A percentile compares a stretch with the other conserved stretches of the same genome.
Conservation (phyloP, 768 basidiomycete genomes). For the Russula virescens region DNA sequence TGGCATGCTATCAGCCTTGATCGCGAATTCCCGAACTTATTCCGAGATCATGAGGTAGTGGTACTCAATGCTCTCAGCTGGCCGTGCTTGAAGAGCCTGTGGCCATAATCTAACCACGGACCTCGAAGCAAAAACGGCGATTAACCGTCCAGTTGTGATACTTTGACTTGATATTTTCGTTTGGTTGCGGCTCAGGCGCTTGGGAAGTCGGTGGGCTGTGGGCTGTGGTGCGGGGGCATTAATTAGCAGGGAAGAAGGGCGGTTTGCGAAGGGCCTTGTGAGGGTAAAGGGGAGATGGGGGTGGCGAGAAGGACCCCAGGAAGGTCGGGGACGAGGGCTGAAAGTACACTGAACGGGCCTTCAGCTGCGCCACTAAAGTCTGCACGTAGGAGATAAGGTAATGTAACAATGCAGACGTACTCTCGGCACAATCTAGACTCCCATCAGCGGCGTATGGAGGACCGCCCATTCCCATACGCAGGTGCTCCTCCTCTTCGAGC, state of each 20-base stretch:
- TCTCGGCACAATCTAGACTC: constrained; percentile 69
- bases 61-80: neutral
- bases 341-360: constrained; percentile 68
- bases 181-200: neutral
- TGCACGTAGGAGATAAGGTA: constrained; percentile 14
- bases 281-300: constrained; percentile 43
- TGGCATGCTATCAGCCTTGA: neutral
- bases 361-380: constrained; percentile 47
- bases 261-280: constrained; percentile 27
- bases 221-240: constrained; percentile 28
- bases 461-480: constrained; percentile 72
- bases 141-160: constrained; percentile 58
- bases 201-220: constrained; percentile 26
- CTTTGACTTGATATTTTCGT: constrained; percentile 26
- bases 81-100: neutral
- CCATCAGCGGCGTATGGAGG: constrained; percentile 68
- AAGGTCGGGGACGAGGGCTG: constrained; percentile 54
- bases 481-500: constrained; percentile 75
- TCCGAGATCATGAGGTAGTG: neutral
- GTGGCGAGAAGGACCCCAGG: constrained; percentile 49
- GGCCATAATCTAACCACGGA: neutral
- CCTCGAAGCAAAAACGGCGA: constrained; percentile 33
- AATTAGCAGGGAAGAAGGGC: constrained; percentile 28
- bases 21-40: neutral
- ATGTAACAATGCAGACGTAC: constrained; percentile 36